A percentile compares a stretch with the other conserved stretches of the same genome.
phyloP scores from a whole-genome alignment of 2,329 filamentous ascomycete genomes.

The Trichoderma brevicompactum region DNA sequence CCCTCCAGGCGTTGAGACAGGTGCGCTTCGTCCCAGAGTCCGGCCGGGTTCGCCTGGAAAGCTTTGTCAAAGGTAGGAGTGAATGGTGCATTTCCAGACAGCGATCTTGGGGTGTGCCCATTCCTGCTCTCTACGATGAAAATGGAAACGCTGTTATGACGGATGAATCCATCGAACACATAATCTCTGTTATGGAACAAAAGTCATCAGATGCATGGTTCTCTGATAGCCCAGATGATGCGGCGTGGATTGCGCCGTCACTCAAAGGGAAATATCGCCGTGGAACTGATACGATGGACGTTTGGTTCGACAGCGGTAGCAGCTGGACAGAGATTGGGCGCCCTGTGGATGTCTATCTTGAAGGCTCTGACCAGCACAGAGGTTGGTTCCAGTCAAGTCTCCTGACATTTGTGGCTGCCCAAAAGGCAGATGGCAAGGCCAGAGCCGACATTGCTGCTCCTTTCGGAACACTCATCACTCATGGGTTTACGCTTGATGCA shows the following conservation, averaged over 20 bases:
- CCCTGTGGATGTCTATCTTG: slow-evolving; percentile 84
- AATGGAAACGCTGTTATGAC: slow-evolving; percentile 78
- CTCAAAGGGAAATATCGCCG: slow-evolving; percentile 68
- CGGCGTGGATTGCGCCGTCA: slow-evolving; percentile 73
- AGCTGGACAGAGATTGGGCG: slow-evolving; percentile 72
- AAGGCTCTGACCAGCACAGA: slow-evolving; percentile 93
- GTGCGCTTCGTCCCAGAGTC: slow-evolving; percentile 80
- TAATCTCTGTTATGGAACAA: slow-evolving; percentile 76
- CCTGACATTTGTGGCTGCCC: slow-evolving; percentile 77
- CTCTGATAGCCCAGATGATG: slow-evolving; percentile 76
- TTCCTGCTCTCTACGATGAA: slow-evolving; percentile 82
- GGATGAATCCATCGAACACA: slow-evolving; percentile 78
- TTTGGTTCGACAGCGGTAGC: slow-evolving; percentile 98
- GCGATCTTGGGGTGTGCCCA: slow-evolving; percentile 94
- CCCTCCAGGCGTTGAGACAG: slow-evolving; percentile 68
- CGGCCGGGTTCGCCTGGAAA: slow-evolving; percentile 75
- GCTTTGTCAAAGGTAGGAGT: slow-evolving; percentile 83
- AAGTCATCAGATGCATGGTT: slow-evolving; percentile 94
- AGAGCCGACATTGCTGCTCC: slow-evolving; percentile 56
- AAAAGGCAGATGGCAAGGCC: slow-evolving; percentile 45
- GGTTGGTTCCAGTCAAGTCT: slow-evolving; percentile 99
- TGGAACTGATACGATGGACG: slow-evolving; percentile 96
- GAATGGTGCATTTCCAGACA: slow-evolving; percentile 99
- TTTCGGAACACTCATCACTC: slow-evolving; percentile 88
- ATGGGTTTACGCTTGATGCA: slow-evolving; percentile 90